These are phyloP conservation scores for Botrytis hyacinthi DNA, from an alignment of 2,329 filamentous ascomycete species.

Conservation along the genomic window DNA sequence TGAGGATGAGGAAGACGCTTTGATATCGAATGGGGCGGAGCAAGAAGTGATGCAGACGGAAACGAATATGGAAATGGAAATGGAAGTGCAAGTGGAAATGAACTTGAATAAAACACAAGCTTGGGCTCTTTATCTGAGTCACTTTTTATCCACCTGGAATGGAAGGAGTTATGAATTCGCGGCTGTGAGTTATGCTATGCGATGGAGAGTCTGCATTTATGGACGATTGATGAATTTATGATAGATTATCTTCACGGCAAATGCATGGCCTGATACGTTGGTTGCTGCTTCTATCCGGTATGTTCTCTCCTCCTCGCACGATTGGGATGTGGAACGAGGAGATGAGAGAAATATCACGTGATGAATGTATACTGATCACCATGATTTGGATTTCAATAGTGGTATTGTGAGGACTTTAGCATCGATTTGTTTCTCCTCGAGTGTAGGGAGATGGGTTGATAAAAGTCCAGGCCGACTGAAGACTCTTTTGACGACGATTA, in stretches of 20 bases:
- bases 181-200: constrained; percentile 27
- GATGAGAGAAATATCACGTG: constrained; percentile 20
- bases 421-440: constrained; percentile 44
- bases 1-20: neutral
- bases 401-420: constrained; percentile 41
- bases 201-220: constrained; percentile 47
- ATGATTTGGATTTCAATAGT: constrained; percentile 23
- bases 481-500: constrained; percentile 44
- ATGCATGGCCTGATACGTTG: constrained; percentile 45
- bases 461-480: constrained; percentile 42
- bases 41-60: neutral
- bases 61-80: neutral
- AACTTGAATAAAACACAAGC: constrained; percentile 37
- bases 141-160: constrained; percentile 58
- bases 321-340: neutral
- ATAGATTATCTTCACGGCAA: constrained; percentile 54
- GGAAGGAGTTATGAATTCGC: constrained; percentile 47
- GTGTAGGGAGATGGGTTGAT: constrained; percentile 46
- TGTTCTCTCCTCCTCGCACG: constrained; percentile 21
- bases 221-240: constrained; percentile 34
- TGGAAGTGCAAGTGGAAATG: neutral
- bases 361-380: constrained; percentile 5
- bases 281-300: constrained; percentile 43
- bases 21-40: neutral
- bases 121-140: constrained; percentile 49